Evolutionary conservation across 176 grass and related monocot genomes (phyloP).

Genomic region (Cenchrus americanus): DNA sequence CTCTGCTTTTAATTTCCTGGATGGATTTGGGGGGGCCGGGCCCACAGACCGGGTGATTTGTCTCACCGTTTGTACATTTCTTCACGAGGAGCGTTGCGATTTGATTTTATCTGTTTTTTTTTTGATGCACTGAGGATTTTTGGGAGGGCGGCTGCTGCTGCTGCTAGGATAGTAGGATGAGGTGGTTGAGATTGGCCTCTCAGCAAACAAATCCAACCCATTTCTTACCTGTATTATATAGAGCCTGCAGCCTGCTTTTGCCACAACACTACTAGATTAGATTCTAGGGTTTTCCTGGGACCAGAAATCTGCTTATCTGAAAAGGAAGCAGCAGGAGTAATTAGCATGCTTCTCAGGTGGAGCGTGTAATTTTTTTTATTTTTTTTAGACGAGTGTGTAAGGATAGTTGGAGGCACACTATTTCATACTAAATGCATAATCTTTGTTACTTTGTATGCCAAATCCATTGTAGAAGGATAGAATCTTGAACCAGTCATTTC

Average conservation of each 20-base stretch:
- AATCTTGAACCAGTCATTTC: too few relatives aligned
- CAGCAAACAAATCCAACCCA: not conserved
- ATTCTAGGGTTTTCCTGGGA: conserved; percentile 26
- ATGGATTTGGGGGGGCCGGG: conserved; percentile 23
- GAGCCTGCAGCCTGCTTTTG: conserved; percentile 43
- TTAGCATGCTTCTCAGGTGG: conserved; percentile 1
- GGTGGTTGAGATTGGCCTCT: conserved; percentile 48
- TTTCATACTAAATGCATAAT: too few relatives aligned
- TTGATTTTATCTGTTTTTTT: conserved; percentile 2
- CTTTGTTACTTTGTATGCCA: too few relatives aligned
- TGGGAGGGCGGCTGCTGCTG: too few relatives aligned
- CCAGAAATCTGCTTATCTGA: not conserved
- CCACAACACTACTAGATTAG: conserved; percentile 23
- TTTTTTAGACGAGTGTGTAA: not conserved
- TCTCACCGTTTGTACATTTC: conserved; percentile 32
- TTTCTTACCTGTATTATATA: not conserved
- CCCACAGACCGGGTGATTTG: conserved; percentile 46
- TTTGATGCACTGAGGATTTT: conserved; percentile 43
- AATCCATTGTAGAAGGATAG: too few relatives aligned
- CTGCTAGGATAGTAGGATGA: too few relatives aligned
- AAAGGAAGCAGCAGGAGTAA: not conserved
- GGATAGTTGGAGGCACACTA: not conserved
- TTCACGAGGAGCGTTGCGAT: conserved; percentile 36
- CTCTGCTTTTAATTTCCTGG: conserved; percentile 4
- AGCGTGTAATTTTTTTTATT: not conserved